Base-by-base conservation (phyloP, 2,329 filamentous ascomycete genomes). In the Beauveria caledonica region DNA sequence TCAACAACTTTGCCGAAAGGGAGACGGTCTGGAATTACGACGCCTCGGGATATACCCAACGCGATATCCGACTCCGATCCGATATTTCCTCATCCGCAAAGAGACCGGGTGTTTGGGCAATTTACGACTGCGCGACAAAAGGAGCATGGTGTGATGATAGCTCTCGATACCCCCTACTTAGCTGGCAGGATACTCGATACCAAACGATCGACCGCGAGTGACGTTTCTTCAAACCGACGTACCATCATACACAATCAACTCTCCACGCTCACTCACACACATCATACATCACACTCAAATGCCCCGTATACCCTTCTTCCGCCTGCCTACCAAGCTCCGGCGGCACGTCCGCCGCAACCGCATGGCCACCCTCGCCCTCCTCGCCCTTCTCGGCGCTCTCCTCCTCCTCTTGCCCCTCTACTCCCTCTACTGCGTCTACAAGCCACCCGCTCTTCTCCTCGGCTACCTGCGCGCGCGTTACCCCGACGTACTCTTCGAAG, bases 401-500 rank as follows among this genome's bases (percentile, higher is more conserved):
- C 66, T 77, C 49, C 64, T 78, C 45, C 64, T 78, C 44, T 63
- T 75, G 17, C 75, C 76, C 25, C 65, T 75, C 64, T 75, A 74
- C 64, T 69, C 77, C 21, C 70, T 87, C 64, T 94, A 91, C 76
- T 72, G 83, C 64, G 78, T 95, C 66, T 96, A 96, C 80, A 92
- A 90, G 71, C 91, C 92, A 2, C 91, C 92, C 0, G 74, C 72
- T n/a, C 72, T 81, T 50, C 73, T 96, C 40, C 88, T 96, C 69
- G 75, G 78, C 61, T 87, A 88, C 76, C 83, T 95, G 62, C 82
- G 86, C 67, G 76, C 76, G 65, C 84, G 82, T 63, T 92, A 88
- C 81, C 89, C 90, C 1, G 86, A 92, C 67, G 88, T 95, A 3
- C 79, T 96, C 15, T 96, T 88, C 79, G 86, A 89, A 65, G 80